A percentile compares a stretch with the other conserved stretches of the same genome.
phyloP scores from a whole-genome alignment of 768 basidiomycete genomes.

The Mrakia hoshinonis region DNA sequence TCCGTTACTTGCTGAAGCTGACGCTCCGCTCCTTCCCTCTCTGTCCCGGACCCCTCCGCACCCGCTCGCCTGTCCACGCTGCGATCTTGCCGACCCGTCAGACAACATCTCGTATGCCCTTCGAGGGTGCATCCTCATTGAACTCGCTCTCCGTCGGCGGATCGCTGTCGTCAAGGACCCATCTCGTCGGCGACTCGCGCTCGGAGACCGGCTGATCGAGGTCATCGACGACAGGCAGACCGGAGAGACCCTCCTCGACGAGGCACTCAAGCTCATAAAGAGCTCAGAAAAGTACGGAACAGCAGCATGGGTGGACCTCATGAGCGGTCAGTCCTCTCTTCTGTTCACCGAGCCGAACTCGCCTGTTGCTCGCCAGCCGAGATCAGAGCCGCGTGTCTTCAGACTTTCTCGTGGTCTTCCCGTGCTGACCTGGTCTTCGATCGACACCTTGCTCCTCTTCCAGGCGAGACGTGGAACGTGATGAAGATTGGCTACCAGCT shows the following conservation, averaged over 20 bases:
- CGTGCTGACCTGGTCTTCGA: background rate
- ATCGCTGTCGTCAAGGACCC: conserved; percentile 86
- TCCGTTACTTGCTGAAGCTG: background rate
- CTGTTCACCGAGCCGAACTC: background rate
- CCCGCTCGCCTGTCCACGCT: background rate
- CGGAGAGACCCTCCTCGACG: conserved; percentile 92
- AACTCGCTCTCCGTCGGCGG: conserved; percentile 86
- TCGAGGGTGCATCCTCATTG: conserved; percentile 94
- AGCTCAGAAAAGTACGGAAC: conserved; percentile 62
- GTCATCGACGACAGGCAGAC: conserved; percentile 87
- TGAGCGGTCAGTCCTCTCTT: conserved; percentile 61
- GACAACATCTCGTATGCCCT: conserved; percentile 99
- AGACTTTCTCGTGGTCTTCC: background rate
- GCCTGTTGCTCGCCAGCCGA: background rate
- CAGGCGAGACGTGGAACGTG: conserved; percentile 99
- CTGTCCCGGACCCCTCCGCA: too few relatives aligned
- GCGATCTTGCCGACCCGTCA: conserved; percentile 27
- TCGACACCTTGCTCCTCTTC: background rate
- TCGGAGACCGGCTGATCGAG: conserved; percentile 77
- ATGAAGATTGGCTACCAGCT: conserved; percentile 99
- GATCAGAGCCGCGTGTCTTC: background rate
- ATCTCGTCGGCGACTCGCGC: conserved; percentile 59
- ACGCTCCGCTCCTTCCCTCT: background rate
- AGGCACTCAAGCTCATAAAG: conserved; percentile 94
- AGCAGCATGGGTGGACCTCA: conserved; percentile 87